Evolutionary conservation across 2,329 filamentous ascomycete species (phyloP), one percentile per base, ranked within the genome.

Genomic region (Onygena corvina): DNA sequence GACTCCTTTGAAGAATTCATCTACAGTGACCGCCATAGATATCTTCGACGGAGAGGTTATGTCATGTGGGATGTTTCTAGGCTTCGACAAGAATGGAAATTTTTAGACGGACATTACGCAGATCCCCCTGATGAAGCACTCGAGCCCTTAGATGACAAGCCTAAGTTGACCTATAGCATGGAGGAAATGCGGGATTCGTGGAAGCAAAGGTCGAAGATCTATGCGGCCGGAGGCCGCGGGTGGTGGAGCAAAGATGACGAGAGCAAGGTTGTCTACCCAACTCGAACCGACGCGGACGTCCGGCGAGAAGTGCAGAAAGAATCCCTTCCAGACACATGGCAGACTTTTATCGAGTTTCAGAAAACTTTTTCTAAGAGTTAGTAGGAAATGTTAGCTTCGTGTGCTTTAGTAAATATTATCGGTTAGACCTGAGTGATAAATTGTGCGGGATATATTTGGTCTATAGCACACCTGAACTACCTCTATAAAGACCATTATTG

Each of bases 161-260:
- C 18, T 31, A 4, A 4, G 2, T 25, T 23, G 35, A 25, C 9
- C 30, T 30, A 23, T 20, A 18, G 29, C 30, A 14, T 33, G 14
- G 38, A 1, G 29, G 36, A 45, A 21, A 48, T 48, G 45, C 20
- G 21, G 16, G 20, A 35, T 4, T 51, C 50, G 27, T 44, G 27
- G 45, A 27, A 33, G 12, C 16, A 14, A 4, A 4, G 18, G 40
- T n/a, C 4, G 16, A 45, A 45, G 21, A 53, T 53, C 7, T 53
- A 3, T 7, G 6, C 3, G 9, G 11, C 2, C 12, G 52, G 52
- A 36, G 52, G 49, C 12, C 31, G 46, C 8, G 52, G 52, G 4
- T 53, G 52, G 52, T 53, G 52, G 52, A 53, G 52, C 40, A 50
- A 49, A 31, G 49, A 51, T 45, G 52, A 51, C 25, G 49, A 53